Evolutionary conservation across 148 eudicot genomes (phyloP), one percentile per base, ranked within the genome.

Genomic region (Limonium bicolor): DNA sequence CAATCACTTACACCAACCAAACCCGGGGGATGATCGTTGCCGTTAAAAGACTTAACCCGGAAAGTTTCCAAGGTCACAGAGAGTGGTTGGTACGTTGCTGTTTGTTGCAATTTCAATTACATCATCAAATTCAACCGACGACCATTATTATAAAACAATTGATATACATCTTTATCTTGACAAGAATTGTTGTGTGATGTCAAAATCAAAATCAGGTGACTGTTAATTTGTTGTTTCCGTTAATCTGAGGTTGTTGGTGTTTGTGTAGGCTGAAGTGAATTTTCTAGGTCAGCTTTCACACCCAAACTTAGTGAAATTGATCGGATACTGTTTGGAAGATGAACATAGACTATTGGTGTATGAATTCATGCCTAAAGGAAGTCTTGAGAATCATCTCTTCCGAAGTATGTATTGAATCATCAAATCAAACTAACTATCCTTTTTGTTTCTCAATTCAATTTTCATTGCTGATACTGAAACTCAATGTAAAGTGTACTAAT

Each of bases 291-390:
- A 76, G 66, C 59, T 84, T 37, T 64, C 43, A 38, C 77, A 84
- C 55, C 85, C 88, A 8, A 53, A 84, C 60, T 77, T 83, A 27
- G 94, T 83, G 39, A 76, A 69, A 61, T 60, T 83, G 56, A 37
- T 83, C 19, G 94, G 94, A 17, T 83, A 75, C 51, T 78, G 94
- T 63, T 63, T 72, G 53, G 94, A 83, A 55, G 87, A 83, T 54
- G 87, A 83, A 34, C 84, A 79, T 41, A 64, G 94, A 22, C 87
- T 83, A 46, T 54, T 83, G 59, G 94, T 79, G 48, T 84, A 84
- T 26, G 94, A 84, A 22, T 84, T 79, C 70, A 79, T 84, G 94
- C 85, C 88, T 27, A 66, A 85, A 38, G 94, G 94, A 11, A 79
- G 88, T 74, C 63, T 84, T 61, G 94, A 84, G 51, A 84, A 84